Evolutionary conservation across 768 basidiomycete genomes (phyloP).

Genomic region (Agaricus subrufescens): DNA sequence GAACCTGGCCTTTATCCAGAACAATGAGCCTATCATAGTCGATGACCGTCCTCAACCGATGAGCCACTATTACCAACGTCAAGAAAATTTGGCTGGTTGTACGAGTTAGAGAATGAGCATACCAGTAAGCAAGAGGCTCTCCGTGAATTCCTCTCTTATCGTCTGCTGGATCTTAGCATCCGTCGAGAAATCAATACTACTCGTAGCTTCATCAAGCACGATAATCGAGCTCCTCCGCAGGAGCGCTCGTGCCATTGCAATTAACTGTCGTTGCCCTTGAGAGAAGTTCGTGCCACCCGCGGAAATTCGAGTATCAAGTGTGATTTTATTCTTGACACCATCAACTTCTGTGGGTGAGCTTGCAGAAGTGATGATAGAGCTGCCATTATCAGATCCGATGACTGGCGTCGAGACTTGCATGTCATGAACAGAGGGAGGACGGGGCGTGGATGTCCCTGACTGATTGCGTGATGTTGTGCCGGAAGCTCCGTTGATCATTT

Average conservation of each 20-base stretch:
- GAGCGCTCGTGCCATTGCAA: conserved; percentile 81
- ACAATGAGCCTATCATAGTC: conserved; percentile 80
- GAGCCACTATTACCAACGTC: conserved; percentile 45
- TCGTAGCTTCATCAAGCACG: conserved; percentile 80
- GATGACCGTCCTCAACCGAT: conserved; percentile 72
- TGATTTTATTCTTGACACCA: conserved; percentile 43
- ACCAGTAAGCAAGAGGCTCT: conserved; percentile 72
- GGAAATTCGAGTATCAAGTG: conserved; percentile 76
- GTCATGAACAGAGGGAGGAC: conserved; percentile 35
- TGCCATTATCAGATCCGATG: conserved; percentile 17
- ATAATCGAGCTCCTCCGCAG: conserved; percentile 69
- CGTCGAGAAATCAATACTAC: conserved; percentile 82
- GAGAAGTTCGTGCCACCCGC: conserved; percentile 89
- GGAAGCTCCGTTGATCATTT: conserved; percentile 56
- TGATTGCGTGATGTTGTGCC: conserved; percentile 47
- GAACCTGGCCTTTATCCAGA: conserved; percentile 62
- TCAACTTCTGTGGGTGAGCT: conserved; percentile 53
- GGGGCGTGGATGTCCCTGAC: conserved; percentile 43
- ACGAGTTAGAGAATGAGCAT: conserved; percentile 16
- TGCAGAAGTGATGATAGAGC: conserved; percentile 30
- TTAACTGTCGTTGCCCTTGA: conserved; percentile 85
- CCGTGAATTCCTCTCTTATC: conserved; percentile 80
- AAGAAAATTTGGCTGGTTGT: background rate
- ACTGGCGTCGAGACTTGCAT: conserved; percentile 4
- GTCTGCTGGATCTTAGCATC: conserved; percentile 89